phyloP scores from a whole-genome alignment of 495 filamentous ascomycete genomes.

The Penicillium subrubescens region DNA sequence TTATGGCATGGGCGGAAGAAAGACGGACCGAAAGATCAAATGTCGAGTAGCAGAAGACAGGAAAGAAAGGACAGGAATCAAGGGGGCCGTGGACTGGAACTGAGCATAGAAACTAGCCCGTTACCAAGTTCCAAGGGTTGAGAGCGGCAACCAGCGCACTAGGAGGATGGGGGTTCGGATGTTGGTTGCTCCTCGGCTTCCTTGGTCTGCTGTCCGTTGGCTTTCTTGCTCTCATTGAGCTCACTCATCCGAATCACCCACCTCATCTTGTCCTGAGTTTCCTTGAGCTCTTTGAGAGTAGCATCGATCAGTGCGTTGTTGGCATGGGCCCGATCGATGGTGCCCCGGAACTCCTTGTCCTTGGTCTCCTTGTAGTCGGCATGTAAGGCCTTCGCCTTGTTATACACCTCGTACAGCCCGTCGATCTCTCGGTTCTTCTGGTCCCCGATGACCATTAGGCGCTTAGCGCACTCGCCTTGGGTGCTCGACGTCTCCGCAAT shows the following conservation, averaged over 20 bases:
- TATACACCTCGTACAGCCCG: constrained; percentile 58
- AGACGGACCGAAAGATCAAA: background rate
- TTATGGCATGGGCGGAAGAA: background rate
- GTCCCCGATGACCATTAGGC: constrained; percentile 65
- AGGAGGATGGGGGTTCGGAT: background rate
- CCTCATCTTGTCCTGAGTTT: constrained; percentile 65
- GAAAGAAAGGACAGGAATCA: background rate
- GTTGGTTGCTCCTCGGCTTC: background rate
- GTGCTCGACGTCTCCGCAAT: constrained; percentile 44
- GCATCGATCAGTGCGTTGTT: constrained; percentile 59
- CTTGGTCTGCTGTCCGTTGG: background rate
- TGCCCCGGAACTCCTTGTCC: constrained; percentile 57
- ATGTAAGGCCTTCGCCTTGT: constrained; percentile 57
- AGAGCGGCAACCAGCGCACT: background rate
- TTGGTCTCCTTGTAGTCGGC: constrained; percentile 65
- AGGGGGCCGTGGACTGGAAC: background rate
- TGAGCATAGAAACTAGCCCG: background rate
- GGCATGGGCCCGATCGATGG: constrained; percentile 55
- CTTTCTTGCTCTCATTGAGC: background rate
- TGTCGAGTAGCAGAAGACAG: background rate
- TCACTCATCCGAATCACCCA: constrained; percentile 63
- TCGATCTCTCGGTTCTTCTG: constrained; percentile 71
- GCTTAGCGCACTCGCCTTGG: constrained; percentile 58
- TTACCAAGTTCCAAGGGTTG: background rate
- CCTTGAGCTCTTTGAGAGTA: constrained; percentile 49